A percentile compares a stretch with the other conserved stretches of the same genome.
phyloP scores from a whole-genome alignment of 2,329 filamentous ascomycete species.

The Cryphonectria nitschkei region DNA sequence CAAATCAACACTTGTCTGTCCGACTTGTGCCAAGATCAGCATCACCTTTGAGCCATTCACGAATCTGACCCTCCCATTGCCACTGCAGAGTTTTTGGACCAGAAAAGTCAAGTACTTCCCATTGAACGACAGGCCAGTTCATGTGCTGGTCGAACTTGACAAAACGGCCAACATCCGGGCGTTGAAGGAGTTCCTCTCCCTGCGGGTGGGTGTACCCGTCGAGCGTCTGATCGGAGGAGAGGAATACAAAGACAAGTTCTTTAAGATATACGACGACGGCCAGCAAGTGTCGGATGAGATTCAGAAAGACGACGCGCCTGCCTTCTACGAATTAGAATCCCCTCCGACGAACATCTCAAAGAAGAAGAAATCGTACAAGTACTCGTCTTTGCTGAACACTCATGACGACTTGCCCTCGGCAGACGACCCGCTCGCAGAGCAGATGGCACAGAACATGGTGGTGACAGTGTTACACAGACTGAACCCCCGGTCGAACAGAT shows the following conservation, averaged over 20 bases:
- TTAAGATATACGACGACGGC: slow-evolving; percentile 79
- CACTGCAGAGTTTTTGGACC: slow-evolving; percentile 81
- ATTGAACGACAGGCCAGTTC: slow-evolving; percentile 69
- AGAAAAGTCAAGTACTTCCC: slow-evolving; percentile 79
- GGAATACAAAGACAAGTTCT: slow-evolving; percentile 82
- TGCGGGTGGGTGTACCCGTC: slow-evolving; percentile 65
- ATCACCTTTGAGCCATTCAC: slow-evolving; percentile 99
- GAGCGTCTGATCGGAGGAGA: slow-evolving; percentile 79
- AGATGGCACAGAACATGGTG: slow-evolving; percentile 65
- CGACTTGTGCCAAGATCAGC: slow-evolving; percentile 89
- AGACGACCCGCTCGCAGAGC: slow-evolving; percentile 65
- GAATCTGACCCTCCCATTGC: slow-evolving; percentile 87
- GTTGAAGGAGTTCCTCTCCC: slow-evolving; percentile 73
- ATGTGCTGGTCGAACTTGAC: slow-evolving; percentile 78
- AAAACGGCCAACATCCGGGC: slow-evolving; percentile 71
- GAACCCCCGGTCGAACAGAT: slow-evolving; percentile 32
- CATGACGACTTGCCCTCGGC: slow-evolving; percentile 54
- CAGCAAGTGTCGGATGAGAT: slow-evolving; percentile 74
- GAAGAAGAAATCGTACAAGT: slow-evolving; percentile 41
- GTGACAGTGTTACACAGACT: slow-evolving; percentile 72
- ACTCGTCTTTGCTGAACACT: slow-evolving; percentile 33
- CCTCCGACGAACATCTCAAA: slow-evolving; percentile 74
- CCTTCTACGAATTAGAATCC: slow-evolving; percentile 77
- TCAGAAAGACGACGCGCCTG: slow-evolving; percentile 63
- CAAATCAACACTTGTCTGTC: slow-evolving; percentile 95